Evolutionary conservation across 768 basidiomycete species (phyloP).

Genomic region (Pleurotus cornucopiae): DNA sequence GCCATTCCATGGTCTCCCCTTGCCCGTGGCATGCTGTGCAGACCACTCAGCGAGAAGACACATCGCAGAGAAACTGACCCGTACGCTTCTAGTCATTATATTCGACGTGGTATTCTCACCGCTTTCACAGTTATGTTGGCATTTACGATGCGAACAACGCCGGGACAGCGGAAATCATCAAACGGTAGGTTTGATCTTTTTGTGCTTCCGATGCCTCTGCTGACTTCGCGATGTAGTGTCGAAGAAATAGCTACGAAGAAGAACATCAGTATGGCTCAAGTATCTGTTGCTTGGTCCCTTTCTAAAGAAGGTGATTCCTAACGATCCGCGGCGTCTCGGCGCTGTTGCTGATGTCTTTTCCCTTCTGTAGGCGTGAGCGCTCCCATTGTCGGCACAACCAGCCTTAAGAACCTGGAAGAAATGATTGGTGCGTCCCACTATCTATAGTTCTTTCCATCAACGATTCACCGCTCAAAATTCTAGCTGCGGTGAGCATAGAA

Average conservation of each 20-base stretch:
- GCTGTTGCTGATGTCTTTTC: background rate
- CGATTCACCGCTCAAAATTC: background rate
- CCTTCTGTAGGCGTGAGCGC: constrained; percentile 39
- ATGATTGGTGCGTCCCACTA: constrained; percentile 33
- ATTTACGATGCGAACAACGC: constrained; percentile 11
- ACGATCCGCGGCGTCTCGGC: no score
- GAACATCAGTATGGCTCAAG: constrained; percentile 52
- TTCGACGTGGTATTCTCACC: background rate
- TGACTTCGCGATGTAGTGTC: constrained; percentile 28
- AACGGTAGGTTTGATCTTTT: constrained; percentile 25
- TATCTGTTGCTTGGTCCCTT: constrained; percentile 50
- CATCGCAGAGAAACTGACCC: constrained; percentile 33
- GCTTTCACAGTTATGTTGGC: background rate
- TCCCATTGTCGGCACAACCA: constrained; percentile 56
- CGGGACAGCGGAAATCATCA: constrained; percentile 31
- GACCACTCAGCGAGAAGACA: constrained; percentile 31
- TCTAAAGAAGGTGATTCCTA: constrained; percentile 18
- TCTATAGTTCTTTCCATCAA: background rate
- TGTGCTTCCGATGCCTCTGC: background rate
- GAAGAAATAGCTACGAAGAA: constrained; percentile 52
- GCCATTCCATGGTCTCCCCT: constrained; percentile 60
- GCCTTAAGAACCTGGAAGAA: constrained; percentile 46
- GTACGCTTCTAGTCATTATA: constrained; percentile 13
- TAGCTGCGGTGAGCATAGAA: constrained; percentile 41
- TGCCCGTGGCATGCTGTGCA: constrained; percentile 45